Evolutionary conservation across 2,329 filamentous ascomycete genomes (phyloP).

Genomic region (Aspergillus novofumigatus): DNA sequence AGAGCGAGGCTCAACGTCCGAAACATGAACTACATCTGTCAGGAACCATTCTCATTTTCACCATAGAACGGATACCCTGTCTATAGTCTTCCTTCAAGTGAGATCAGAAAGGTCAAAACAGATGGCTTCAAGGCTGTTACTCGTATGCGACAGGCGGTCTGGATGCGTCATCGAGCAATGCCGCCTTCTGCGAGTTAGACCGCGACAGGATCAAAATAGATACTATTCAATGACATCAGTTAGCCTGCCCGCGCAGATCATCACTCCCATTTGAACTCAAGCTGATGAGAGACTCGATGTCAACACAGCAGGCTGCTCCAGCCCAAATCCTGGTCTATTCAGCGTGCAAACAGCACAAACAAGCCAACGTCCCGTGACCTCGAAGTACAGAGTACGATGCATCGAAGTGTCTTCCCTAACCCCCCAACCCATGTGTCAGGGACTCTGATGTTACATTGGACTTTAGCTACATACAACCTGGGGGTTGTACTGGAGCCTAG

Average conservation of each 20-base stretch:
- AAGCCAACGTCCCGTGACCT: background rate
- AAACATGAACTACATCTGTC: slow-evolving; percentile 2
- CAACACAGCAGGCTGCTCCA: background rate
- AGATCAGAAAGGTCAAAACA: background rate
- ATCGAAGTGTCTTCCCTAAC: background rate
- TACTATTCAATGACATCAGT: background rate
- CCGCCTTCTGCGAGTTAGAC: too few relatives aligned
- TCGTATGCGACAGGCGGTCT: background rate
- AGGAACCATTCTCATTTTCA: background rate
- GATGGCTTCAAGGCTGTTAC: background rate
- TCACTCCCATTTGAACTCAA: background rate
- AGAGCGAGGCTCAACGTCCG: slow-evolving; percentile 4
- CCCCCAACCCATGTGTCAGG: background rate
- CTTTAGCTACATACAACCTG: background rate
- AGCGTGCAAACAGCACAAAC: slow-evolving; percentile 10
- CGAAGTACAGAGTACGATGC: background rate
- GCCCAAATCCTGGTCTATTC: background rate
- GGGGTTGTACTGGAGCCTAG: background rate
- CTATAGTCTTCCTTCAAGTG: background rate
- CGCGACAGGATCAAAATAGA: background rate
- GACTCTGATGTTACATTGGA: background rate
- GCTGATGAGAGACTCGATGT: background rate
- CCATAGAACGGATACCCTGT: background rate
- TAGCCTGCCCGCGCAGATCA: background rate
- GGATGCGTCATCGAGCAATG: background rate